Evolutionary conservation across 768 basidiomycete species (phyloP), one percentile per base, ranked within the genome.

Genomic region (Chiua virens): DNA sequence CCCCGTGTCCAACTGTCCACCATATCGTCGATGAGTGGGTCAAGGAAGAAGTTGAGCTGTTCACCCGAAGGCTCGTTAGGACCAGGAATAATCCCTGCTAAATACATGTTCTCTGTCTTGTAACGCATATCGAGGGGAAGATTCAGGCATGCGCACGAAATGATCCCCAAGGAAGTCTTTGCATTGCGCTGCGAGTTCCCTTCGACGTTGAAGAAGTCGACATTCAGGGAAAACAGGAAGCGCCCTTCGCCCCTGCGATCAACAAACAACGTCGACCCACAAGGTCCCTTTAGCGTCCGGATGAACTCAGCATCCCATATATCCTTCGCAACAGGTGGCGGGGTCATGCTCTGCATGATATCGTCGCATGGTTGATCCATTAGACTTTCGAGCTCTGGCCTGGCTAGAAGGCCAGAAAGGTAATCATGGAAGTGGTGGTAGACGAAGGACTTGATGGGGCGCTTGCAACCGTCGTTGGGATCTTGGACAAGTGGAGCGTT

Each of bases 131-230:
- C 48, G 1, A 53, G 46, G 2, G 71, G 70, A 6, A 76, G 60
- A 39, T 72, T 74, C 3, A 74, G 55, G 45, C 65, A 66, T 14
- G 62, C 61, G 32, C 70, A 54, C 1, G 66, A 67, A 8, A 74
- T 66, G 10, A 73, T 46, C 4, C 71, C 68, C 11, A 62, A 54
- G 0, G 71, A 74, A 1, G 58, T 52, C 17, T 49, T 58, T 14
- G 59, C 59, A 30, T 69, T 67, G 8, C 49, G 40, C n/a, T 58
- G 54, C 8, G 23, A 50, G 7, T 61, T 64, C 2, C 66, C 62
- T 25, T 73, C 49, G 0, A 71, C 57, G 40, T 72, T 70, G 58
- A 75, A 75, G 39, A 68, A 68, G 47, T 74, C 66, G 1, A 73
- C 27, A 17, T 68, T 58, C 1, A 73, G 52, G 1, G 58, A 56